phyloP scores from a whole-genome alignment of 345 rosid species.

The Lagerstroemia speciosa region DNA sequence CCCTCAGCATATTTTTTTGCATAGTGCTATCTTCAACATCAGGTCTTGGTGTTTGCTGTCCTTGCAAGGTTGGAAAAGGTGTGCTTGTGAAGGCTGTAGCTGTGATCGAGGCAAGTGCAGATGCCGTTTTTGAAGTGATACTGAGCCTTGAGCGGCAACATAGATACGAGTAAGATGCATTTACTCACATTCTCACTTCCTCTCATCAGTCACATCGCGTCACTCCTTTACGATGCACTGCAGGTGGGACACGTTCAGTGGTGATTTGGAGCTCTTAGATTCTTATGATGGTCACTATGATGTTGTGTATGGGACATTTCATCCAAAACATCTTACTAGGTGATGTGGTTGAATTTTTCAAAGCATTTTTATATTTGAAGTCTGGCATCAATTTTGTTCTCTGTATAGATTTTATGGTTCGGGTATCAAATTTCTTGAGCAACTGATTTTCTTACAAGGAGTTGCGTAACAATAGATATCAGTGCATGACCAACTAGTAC shows the following conservation, averaged over 20 bases:
- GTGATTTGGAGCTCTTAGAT: slow-evolving; percentile 77
- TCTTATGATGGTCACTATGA: slow-evolving; percentile 89
- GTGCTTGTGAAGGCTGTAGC: slow-evolving; percentile 82
- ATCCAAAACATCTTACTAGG: slow-evolving; percentile 79
- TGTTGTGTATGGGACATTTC: slow-evolving; percentile 73
- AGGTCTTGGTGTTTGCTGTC: slow-evolving; percentile 2
- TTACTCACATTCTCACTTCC: slow-evolving; percentile 9
- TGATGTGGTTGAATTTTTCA: slow-evolving; percentile 19
- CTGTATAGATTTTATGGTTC: neutral
- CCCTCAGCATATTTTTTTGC: neutral
- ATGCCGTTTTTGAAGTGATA: slow-evolving; percentile 76
- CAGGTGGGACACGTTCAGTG: slow-evolving; percentile 97
- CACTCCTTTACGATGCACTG: slow-evolving; percentile 21
- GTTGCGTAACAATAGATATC: neutral
- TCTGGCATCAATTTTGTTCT: neutral
- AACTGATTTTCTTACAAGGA: neutral
- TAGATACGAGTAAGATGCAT: slow-evolving; percentile 79
- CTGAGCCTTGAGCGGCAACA: slow-evolving; percentile 56
- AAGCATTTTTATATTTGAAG: neutral
- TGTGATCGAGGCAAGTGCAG: slow-evolving; percentile 79
- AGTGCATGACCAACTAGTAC: neutral
- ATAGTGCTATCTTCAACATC: neutral
- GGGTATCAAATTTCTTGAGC: neutral
- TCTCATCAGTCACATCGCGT: slow-evolving; percentile 14
- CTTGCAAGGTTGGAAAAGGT: slow-evolving; percentile 58